phyloP scores from a whole-genome alignment of 148 eudicot species.

The Amaranthus hypochondriacus region DNA sequence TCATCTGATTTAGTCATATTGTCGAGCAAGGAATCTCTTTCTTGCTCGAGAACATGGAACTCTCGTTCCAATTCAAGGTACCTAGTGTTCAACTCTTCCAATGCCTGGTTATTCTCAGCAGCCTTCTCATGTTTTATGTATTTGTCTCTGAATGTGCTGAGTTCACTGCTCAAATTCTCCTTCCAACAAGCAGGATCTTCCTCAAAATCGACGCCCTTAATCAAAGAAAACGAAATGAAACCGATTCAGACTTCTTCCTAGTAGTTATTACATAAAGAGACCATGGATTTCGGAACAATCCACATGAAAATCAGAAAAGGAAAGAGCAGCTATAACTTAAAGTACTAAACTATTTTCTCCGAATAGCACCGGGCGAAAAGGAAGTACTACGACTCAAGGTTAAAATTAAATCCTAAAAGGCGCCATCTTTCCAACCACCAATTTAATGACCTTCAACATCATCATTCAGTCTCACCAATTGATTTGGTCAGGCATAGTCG shows the following conservation, averaged over 20 bases:
- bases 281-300: not conserved
- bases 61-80: conserved; percentile 57
- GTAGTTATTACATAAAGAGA: conserved; percentile 9
- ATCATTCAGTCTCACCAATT: not conserved
- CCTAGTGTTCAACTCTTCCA: conserved; percentile 49
- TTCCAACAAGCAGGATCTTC: conserved; percentile 60
- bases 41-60: conserved; percentile 53
- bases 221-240: conserved; percentile 36
- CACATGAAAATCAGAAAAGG: not conserved
- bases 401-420: too few species aligned
- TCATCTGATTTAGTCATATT: conserved; percentile 39
- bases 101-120: conserved; percentile 45
- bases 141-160: conserved; percentile 45
- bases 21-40: conserved; percentile 49
- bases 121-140: conserved; percentile 48
- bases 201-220: conserved; percentile 56
- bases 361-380: too few species aligned
- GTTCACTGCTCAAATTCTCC: conserved; percentile 54
- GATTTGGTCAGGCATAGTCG: not conserved
- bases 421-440: too few species aligned
- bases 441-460: not conserved
- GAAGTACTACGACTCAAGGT: too few species aligned
- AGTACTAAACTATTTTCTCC: too few species aligned
- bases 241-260: conserved; percentile 25
- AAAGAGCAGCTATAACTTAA: too few species aligned